phyloP scores from a whole-genome alignment of 495 filamentous ascomycete genomes.

The Podospora australis region DNA sequence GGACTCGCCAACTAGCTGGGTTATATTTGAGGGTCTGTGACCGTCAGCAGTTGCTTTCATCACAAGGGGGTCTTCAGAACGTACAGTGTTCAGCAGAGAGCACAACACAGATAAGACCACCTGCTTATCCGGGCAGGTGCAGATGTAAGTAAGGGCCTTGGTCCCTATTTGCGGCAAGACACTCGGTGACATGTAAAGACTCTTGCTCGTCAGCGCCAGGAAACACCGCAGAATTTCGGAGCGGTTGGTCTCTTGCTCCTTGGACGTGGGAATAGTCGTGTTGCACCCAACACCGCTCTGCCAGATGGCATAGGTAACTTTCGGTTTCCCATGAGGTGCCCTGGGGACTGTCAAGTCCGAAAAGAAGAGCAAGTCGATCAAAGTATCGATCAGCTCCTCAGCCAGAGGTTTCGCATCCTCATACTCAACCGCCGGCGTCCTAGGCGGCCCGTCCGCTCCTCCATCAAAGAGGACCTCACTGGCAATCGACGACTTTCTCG shows the following conservation, averaged over 20 bases:
- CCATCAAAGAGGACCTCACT: slow-evolving; percentile 85
- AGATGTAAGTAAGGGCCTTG: slow-evolving; percentile 81
- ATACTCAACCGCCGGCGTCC: slow-evolving; percentile 52
- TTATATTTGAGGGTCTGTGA: slow-evolving; percentile 89
- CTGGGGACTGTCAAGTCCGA: slow-evolving; percentile 77
- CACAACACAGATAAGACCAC: slow-evolving; percentile 82
- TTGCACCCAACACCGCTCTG: slow-evolving; percentile 96
- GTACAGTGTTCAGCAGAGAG: slow-evolving; percentile 92
- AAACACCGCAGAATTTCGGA: slow-evolving; percentile 84
- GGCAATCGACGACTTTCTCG: slow-evolving; percentile 45
- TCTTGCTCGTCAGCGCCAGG: slow-evolving; percentile 78
- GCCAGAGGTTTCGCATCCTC: slow-evolving; percentile 84
- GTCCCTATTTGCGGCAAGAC: slow-evolving; percentile 79
- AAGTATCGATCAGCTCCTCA: slow-evolving; percentile 87
- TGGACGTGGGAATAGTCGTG: slow-evolving; percentile 77
- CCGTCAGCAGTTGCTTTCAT: slow-evolving; percentile 15
- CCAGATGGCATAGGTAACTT: slow-evolving; percentile 93
- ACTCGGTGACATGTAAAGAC: slow-evolving; percentile 86
- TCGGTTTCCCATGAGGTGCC: slow-evolving; percentile 58
- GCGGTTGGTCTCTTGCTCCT: slow-evolving; percentile 85
- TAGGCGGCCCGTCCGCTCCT: slow-evolving; percentile 55
- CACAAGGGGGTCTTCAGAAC: slow-evolving; percentile 29
- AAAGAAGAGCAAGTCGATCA: slow-evolving; percentile 88
- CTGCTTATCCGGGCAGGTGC: slow-evolving; percentile 82
- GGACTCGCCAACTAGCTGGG: slow-evolving; percentile 87